Base-by-base conservation (phyloP, 2,329 filamentous ascomycete genomes). In the Aspergillus fumigatiaffinis region DNA sequence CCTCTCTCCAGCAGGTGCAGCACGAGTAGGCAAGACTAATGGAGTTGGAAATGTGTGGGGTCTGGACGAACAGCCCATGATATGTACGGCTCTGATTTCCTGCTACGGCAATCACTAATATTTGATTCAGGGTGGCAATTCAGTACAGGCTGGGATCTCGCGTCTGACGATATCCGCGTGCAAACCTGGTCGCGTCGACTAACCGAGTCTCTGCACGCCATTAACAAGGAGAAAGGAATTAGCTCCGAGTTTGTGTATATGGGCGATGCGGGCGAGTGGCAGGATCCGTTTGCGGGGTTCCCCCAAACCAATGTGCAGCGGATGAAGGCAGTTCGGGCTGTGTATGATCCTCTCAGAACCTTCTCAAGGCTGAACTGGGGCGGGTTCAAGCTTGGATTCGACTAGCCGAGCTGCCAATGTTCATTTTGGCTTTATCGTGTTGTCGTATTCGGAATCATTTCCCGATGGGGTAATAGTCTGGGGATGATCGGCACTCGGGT, bases 11-110 rank as follows among this genome's bases (percentile, higher is more conserved):
- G 55, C 65, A 10, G 64, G 65, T 23, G 67, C 72, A 1, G 56
- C 61, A 1, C 63, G 64, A 0, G 68, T 75, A 0, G 73, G 66
- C 4, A 63, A 68, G 32, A 71, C 59, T 21, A 77, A 77, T 29
- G 70, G 72, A 0, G 54, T 77, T 42, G 76, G 76, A 1, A 77
- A 78, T 52, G 65, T 71, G 0, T 77, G 74, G 71, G 73, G 71
- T 20, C 63, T 76, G 1, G 66, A 65, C n/a, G 55, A 64, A 2
- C 57, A 74, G 53, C 63, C 70, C 20, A 55, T 59, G 3, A 72
- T 76, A 7, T 60, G 73, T 75, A 63, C 57, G 71, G 61, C 8
- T 2, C 32, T 2, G 25, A 14, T 14, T 2, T 26, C 7, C 14
- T 17, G 20, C 26, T 17, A 26, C 26, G 1, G 12, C 46, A 10